Percentiles rank a stretch among this genome's conserved stretches.
Evolutionary conservation across 495 filamentous ascomycete species (phyloP).

Genomic region (Beverwykella pulmonaria): DNA sequence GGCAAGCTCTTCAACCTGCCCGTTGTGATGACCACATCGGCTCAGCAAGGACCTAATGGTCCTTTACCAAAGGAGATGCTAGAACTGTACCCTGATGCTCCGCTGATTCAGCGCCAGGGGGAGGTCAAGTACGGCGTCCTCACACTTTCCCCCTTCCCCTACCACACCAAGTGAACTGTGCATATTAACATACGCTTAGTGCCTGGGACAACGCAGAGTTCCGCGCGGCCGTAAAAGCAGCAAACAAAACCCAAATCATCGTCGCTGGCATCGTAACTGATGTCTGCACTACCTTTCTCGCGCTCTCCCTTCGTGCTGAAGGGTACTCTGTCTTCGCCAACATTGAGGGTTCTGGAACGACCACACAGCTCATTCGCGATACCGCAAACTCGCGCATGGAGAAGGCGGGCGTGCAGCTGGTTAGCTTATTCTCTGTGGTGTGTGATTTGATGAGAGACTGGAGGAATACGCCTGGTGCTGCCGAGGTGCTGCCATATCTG

Average conservation of each 20-base stretch:
- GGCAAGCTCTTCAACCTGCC: slow-evolving; percentile 70
- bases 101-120: slow-evolving; percentile 68
- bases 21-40: slow-evolving; percentile 70
- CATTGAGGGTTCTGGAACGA: slow-evolving; percentile 70
- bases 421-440: slow-evolving; percentile 67
- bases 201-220: slow-evolving; percentile 80
- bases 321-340: slow-evolving; percentile 80
- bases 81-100: slow-evolving; percentile 67
- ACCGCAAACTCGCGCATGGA: slow-evolving; percentile 69
- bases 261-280: slow-evolving; percentile 75
- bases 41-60: slow-evolving; percentile 68
- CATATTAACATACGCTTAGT: too few species aligned
- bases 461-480: slow-evolving; percentile 66
- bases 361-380: slow-evolving; percentile 57
- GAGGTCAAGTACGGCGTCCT: slow-evolving; percentile 60
- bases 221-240: slow-evolving; percentile 64
- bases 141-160: background rate
- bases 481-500: slow-evolving; percentile 64
- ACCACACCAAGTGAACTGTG: background rate
- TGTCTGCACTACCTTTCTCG: slow-evolving; percentile 75
- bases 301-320: slow-evolving; percentile 68
- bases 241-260: slow-evolving; percentile 71
- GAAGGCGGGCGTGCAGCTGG: slow-evolving; percentile 64
- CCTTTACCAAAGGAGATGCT: slow-evolving; percentile 70
- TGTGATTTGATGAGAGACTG: slow-evolving; percentile 80